Base-by-base conservation (phyloP, 108 stramenopile species). In the Asterionellopsis glacialis region DNA sequence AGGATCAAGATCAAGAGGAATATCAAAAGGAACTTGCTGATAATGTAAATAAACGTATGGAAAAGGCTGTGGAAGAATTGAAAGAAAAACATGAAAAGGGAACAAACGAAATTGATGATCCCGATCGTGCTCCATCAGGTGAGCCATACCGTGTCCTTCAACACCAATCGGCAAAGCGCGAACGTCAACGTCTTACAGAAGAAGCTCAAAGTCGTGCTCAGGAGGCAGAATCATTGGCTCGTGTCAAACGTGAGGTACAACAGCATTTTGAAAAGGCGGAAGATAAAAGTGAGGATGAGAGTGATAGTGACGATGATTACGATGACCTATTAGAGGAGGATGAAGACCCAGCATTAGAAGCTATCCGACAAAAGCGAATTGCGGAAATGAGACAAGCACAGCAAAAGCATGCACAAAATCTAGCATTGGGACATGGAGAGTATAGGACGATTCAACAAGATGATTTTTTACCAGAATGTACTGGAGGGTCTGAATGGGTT, bases 351-450 rank as follows among this genome's bases (percentile, higher is more conserved):
- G 77, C 73, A 18, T 65, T 86, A 51, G 81, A 84, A 19, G 85
- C 79, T 11, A 69, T 99, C 44, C 92, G 97, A 4, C 74, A 88
- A 60, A 68, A 66, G 59, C 93, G 98, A 40, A 45, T 98, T 38
- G 65, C 63, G 14, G 71, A 97, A 80, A 64, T 97, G 59, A 72
- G 89, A 76, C 67, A 59, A 41, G 57, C 57, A 16, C 87, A 93
- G 41, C 50, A 61, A 15, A 63, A 86, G 54, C 69, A 68, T 15
- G 71, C 76, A 10, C 71, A 82, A 61, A 73, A 98, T 42, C 45
- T 87, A n/a, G 88, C 90, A 24, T 79, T 91, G 67, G 98, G 98
- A 6, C 98, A 99, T 61, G 97, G 97, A n/a, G 70, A 88, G 57
- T 83, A 91, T 48, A 85, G 96, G 13, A 95, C 95, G 59, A 96